A percentile compares a stretch with the other conserved stretches of the same genome.
Evolutionary conservation across 2,329 filamentous ascomycete species (phyloP).

Genomic region (Fusarium mexicanum): DNA sequence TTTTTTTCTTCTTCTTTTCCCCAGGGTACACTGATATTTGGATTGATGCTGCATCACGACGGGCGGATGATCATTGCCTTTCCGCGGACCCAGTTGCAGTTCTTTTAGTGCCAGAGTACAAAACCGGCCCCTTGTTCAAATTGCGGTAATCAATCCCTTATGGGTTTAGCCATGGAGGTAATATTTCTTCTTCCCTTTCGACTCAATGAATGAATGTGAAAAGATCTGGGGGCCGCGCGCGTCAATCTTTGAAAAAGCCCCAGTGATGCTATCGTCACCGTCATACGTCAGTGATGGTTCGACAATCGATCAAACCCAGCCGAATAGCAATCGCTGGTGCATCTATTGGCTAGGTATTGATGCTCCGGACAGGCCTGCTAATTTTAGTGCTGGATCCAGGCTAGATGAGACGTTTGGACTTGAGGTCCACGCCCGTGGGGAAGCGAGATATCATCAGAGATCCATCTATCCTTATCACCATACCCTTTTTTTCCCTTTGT

Average conservation of each 20-base stretch:
- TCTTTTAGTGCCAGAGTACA: not conserved
- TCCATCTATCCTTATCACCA: not conserved
- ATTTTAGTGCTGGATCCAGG: not conserved
- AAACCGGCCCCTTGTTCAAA: not conserved
- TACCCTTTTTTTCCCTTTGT: not conserved
- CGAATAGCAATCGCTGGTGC: not conserved
- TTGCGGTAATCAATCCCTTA: not conserved
- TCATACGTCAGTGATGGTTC: not conserved
- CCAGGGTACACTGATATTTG: not conserved
- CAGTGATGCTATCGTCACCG: not conserved
- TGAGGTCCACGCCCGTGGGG: not conserved
- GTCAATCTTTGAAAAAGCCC: not conserved
- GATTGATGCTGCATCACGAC: not conserved
- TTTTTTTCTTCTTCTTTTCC: no score
- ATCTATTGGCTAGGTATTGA: not conserved
- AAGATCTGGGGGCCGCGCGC: not conserved
- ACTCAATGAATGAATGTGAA: not conserved
- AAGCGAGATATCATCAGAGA: not conserved
- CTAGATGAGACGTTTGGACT: not conserved
- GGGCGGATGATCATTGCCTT: not conserved
- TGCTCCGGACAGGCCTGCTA: not conserved
- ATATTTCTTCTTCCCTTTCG: not conserved
- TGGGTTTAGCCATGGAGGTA: not conserved
- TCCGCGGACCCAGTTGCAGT: not conserved
- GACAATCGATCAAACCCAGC: not conserved